Evolutionary conservation across 129 eudicot species (phyloP).

Genomic region (Gnaphalium uliginosum): DNA sequence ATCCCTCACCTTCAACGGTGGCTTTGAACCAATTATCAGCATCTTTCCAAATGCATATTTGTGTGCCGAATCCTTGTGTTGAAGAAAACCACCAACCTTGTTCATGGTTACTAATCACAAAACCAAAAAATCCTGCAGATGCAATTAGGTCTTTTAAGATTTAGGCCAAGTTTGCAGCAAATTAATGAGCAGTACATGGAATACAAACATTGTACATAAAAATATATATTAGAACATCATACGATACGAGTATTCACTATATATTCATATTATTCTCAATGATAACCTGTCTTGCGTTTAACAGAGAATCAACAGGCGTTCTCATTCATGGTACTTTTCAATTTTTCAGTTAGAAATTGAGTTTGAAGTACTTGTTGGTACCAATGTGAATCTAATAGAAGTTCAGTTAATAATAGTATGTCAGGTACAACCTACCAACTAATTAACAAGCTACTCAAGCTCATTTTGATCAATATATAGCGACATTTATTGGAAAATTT

Average conservation of each 20-base stretch:
- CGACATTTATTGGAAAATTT: background rate
- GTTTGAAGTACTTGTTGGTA: too few relatives aligned
- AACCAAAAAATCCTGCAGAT: conserved; percentile 76
- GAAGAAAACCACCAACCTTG: conserved; percentile 86
- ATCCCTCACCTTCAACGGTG: conserved; percentile 74
- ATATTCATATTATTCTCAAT: too few relatives aligned
- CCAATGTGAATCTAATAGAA: too few relatives aligned
- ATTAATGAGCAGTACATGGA: background rate
- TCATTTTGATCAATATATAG: too few relatives aligned
- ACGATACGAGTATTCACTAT: background rate
- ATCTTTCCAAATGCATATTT: conserved; percentile 93
- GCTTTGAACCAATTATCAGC: conserved; percentile 68
- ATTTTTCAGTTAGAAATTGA: too few relatives aligned
- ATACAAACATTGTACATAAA: background rate
- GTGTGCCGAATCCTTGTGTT: conserved; percentile 81
- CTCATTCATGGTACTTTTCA: too few relatives aligned
- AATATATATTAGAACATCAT: background rate
- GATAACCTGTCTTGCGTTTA: too few relatives aligned
- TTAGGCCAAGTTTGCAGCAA: background rate
- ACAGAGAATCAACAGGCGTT: too few relatives aligned
- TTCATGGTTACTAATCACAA: conserved; percentile 82
- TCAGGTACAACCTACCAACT: too few relatives aligned
- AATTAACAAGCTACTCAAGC: too few relatives aligned
- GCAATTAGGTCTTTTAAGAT: background rate
- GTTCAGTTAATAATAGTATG: too few relatives aligned